Evolutionary conservation across 2,329 filamentous ascomycete species (phyloP).

Genomic region (Nakataea oryzae): DNA sequence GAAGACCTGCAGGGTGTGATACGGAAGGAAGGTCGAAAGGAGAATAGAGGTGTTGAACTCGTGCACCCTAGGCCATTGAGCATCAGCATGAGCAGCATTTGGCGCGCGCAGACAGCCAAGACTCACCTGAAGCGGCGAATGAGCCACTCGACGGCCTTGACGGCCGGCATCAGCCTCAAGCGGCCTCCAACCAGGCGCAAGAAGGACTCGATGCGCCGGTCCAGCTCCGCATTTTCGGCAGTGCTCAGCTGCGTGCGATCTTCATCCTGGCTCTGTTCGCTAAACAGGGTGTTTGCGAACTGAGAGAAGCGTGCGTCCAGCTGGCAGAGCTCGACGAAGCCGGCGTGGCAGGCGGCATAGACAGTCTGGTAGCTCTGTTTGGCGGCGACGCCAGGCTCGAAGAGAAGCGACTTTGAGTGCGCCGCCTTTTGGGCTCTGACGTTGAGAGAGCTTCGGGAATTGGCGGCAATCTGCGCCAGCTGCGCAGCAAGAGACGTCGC

Average conservation of each 20-base stretch:
- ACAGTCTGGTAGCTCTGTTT: conserved; percentile 85
- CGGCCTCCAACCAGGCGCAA: conserved; percentile 68
- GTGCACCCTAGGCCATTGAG: conserved; percentile 53
- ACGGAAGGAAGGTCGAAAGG: conserved; percentile 82
- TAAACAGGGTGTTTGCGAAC: conserved; percentile 77
- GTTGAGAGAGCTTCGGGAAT: conserved; percentile 83
- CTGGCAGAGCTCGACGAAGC: conserved; percentile 83
- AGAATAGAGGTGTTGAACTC: conserved; percentile 76
- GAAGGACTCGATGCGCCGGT: conserved; percentile 70
- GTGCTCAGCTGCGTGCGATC: conserved; percentile 78
- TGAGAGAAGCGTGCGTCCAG: conserved; percentile 69
- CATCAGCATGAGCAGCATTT: conserved; percentile 5
- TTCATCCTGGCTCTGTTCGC: conserved; percentile 81
- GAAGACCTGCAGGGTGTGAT: conserved; percentile 80
- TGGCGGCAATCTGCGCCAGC: conserved; percentile 82
- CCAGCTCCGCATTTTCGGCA: conserved; percentile 71
- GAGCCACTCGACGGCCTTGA: conserved; percentile 92
- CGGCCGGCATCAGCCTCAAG: conserved; percentile 72
- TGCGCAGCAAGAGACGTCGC: conserved; percentile 74
- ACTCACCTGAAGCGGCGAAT: conserved; percentile 76
- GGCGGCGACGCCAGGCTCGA: conserved; percentile 74
- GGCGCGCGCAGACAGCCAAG: neutral
- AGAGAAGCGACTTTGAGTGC: conserved; percentile 91
- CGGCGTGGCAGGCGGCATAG: conserved; percentile 77
- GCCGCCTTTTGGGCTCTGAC: conserved; percentile 85